Conservation (phyloP, 2,329 filamentous ascomycete genomes). For the Epichloe sp. region DNA sequence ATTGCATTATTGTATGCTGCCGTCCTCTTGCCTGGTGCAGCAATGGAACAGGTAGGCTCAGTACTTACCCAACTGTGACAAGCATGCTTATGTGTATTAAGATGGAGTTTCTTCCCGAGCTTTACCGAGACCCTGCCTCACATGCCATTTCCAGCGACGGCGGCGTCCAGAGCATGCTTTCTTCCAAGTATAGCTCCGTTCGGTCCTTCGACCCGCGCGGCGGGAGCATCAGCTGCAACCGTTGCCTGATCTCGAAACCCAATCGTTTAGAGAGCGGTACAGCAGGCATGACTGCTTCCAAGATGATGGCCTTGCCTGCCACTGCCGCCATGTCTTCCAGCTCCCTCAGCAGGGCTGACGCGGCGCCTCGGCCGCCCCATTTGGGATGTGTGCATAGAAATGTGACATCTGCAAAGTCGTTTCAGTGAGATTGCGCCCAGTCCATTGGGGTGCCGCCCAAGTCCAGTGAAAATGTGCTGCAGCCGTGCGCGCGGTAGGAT, state of each 20-base stretch:
- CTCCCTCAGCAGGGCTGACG: constrained; percentile 18
- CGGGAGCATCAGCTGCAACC: constrained; percentile 24
- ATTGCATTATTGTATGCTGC: no score
- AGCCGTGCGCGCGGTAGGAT: background rate
- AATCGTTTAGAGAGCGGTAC: constrained; percentile 24
- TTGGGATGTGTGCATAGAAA: constrained; percentile 26
- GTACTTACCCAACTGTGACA: background rate
- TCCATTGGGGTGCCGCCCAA: no score
- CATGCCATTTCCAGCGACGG: background rate
- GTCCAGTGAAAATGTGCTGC: background rate
- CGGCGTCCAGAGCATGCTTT: constrained; percentile 19
- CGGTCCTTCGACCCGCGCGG: constrained; percentile 14
- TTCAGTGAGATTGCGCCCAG: background rate
- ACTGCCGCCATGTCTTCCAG: constrained; percentile 20
- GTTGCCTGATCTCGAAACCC: constrained; percentile 20
- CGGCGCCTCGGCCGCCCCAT: constrained; percentile 23
- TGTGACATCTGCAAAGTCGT: constrained; percentile 17
- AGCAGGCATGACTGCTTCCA: constrained; percentile 26
- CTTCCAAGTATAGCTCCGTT: constrained; percentile 21
- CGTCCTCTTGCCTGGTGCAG: no score
- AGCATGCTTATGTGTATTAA: background rate
- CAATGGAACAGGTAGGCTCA: no score
- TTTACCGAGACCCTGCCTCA: no score
- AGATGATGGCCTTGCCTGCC: constrained; percentile 21
- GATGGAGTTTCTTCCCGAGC: no score